Conservation (phyloP, 2,329 filamentous ascomycete species). For the Aspergillus ochraceoroseus region DNA sequence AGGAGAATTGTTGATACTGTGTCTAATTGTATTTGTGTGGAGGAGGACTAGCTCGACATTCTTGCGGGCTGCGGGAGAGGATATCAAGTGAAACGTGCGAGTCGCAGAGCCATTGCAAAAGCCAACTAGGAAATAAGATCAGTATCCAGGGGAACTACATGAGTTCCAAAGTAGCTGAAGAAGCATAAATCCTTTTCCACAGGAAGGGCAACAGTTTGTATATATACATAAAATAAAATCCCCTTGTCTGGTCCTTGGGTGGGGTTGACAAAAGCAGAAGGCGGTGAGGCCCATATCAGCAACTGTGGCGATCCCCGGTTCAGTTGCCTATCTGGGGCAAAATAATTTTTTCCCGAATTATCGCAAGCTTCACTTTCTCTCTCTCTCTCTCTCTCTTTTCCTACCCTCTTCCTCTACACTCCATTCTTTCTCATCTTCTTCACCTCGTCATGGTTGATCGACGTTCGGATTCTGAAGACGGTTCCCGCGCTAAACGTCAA, state of each 20-base stretch:
- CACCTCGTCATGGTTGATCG: slow-evolving; percentile 51
- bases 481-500: slow-evolving; percentile 52
- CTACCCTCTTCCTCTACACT: slow-evolving; percentile 8
- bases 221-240: background rate
- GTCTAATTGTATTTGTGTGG: slow-evolving; percentile 4
- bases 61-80: no score
- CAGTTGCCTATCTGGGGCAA: slow-evolving; percentile 30
- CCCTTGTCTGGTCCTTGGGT: slow-evolving; percentile 25
- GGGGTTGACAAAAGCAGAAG: slow-evolving; percentile 28
- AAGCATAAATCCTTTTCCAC: no score
- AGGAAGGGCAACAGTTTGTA: no score
- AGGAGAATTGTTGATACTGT: slow-evolving; percentile 4
- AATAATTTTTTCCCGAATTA: background rate
- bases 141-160: no score
- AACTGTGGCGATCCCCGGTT: slow-evolving; percentile 29
- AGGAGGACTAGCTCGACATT: slow-evolving; percentile 17
- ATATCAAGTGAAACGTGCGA: slow-evolving; percentile 3
- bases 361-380: no score
- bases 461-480: slow-evolving; percentile 50
- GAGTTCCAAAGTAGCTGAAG: no score
- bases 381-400: no score
- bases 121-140: background rate
- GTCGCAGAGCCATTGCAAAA: slow-evolving; percentile 2
- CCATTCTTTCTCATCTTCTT: slow-evolving; percentile 15
- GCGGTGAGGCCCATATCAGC: slow-evolving; percentile 26